These are phyloP conservation scores for Chalciporus sphaerocephalus DNA, from an alignment of 768 basidiomycete species.

Conservation along the genomic window DNA sequence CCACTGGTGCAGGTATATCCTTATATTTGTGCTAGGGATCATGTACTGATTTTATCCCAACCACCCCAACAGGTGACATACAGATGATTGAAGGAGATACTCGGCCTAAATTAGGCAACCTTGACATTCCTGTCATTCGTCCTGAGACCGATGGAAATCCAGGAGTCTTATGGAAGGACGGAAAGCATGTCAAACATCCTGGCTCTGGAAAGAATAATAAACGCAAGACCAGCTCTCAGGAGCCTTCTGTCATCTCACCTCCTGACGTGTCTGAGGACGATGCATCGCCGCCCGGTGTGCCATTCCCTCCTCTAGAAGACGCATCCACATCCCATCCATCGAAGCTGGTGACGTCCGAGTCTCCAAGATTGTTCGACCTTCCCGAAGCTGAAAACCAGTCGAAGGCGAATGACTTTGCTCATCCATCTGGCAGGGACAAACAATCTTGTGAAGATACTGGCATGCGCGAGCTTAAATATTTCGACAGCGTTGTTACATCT, in stretches of 20 bases:
- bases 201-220: constrained; percentile 11
- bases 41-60: background rate
- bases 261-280: constrained; percentile 25
- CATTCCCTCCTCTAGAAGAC: background rate
- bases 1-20: background rate
- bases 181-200: background rate
- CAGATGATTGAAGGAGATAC: background rate
- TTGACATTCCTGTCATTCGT: background rate
- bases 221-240: constrained; percentile 23
- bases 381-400: background rate
- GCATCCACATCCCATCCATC: constrained; percentile 6
- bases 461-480: background rate
- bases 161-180: background rate
- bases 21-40: background rate
- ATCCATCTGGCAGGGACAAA: background rate
- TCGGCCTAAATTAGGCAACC: background rate
- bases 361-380: background rate
- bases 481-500: background rate
- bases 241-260: constrained; percentile 11
- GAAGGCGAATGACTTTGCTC: background rate
- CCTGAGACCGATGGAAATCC: background rate
- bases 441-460: background rate
- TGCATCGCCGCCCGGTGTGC: background rate
- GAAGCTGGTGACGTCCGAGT: constrained; percentile 10
- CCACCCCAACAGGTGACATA: background rate